These are phyloP conservation scores for Mesembryanthemum crystallinum DNA, from an alignment of 148 eudicot genomes.

Conservation along the genomic window DNA sequence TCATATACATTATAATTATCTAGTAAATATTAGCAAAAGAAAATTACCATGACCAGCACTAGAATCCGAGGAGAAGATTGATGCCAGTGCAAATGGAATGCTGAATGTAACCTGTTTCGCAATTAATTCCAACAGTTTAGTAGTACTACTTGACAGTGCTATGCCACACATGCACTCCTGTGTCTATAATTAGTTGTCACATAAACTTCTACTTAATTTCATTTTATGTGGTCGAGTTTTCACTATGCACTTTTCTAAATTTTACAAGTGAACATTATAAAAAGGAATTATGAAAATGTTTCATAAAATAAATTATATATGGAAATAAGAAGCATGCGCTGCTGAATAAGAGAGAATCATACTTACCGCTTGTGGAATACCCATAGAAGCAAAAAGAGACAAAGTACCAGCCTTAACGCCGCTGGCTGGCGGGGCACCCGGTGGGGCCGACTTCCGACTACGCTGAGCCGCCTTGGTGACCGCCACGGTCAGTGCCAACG, in stretches of 20 bases:
- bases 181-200: too few relatives aligned
- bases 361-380: conserved; percentile 83
- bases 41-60: conserved; percentile 78
- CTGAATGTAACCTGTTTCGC: conserved; percentile 63
- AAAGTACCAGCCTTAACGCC: conserved; percentile 52
- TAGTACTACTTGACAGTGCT: too few relatives aligned
- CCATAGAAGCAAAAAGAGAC: conserved; percentile 59
- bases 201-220: too few relatives aligned
- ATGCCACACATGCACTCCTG: too few relatives aligned
- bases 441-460: conserved; percentile 22
- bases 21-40: neutral
- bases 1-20: too few relatives aligned
- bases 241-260: too few relatives aligned
- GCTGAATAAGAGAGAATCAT: too few relatives aligned
- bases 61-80: conserved; percentile 62
- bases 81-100: conserved; percentile 84
- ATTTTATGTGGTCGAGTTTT: too few relatives aligned
- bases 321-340: too few relatives aligned
- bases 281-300: too few relatives aligned
- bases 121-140: neutral
- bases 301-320: too few relatives aligned
- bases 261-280: too few relatives aligned
- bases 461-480: conserved; percentile 55
- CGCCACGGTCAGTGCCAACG: conserved; percentile 49
- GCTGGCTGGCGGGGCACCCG: conserved; percentile 24